A percentile compares a stretch with the other conserved stretches of the same genome.
phyloP scores from a whole-genome alignment of 2,329 filamentous ascomycete genomes.

The Phaeophleospora eucalypticola region DNA sequence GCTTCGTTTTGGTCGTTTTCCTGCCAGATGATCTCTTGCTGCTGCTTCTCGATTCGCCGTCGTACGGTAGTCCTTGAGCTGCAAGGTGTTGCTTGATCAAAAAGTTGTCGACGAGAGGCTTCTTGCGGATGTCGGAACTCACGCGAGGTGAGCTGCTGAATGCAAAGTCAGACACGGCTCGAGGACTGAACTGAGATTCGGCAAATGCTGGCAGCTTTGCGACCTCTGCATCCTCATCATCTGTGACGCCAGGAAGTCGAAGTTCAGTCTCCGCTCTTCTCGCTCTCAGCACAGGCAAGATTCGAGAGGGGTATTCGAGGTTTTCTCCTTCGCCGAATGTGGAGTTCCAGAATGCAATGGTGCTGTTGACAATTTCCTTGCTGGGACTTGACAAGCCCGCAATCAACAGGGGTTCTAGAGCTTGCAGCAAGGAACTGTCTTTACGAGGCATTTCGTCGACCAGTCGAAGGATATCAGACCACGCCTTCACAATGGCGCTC shows the following conservation, averaged over 20 bases:
- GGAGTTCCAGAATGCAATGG: conserved; percentile 64
- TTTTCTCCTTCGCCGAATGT: conserved; percentile 59
- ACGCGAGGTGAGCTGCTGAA: background rate
- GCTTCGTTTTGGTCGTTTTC: conserved; percentile 44
- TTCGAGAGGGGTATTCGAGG: conserved; percentile 60
- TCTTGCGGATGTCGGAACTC: background rate
- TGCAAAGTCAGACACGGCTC: background rate
- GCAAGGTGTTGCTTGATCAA: conserved; percentile 19
- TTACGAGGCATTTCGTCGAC: conserved; percentile 57
- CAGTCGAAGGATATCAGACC: conserved; percentile 46
- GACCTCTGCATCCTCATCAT: conserved; percentile 36
- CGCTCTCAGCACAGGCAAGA: conserved; percentile 60
- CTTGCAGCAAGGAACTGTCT: conserved; percentile 53
- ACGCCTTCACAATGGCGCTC: conserved; percentile 26
- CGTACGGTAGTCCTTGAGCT: conserved; percentile 17
- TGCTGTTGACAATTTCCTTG: conserved; percentile 47
- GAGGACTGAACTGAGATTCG: conserved; percentile 15
- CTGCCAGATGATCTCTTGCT: background rate
- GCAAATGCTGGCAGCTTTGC: conserved; percentile 24
- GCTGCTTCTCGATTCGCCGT: background rate
- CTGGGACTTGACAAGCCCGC: conserved; percentile 53
- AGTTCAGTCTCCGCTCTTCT: conserved; percentile 55
- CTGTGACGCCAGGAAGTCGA: conserved; percentile 46
- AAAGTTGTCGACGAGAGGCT: conserved; percentile 12
- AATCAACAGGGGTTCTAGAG: conserved; percentile 49